Conservation (phyloP, 208 protist genomes). For the Leishmania arabica region DNA sequence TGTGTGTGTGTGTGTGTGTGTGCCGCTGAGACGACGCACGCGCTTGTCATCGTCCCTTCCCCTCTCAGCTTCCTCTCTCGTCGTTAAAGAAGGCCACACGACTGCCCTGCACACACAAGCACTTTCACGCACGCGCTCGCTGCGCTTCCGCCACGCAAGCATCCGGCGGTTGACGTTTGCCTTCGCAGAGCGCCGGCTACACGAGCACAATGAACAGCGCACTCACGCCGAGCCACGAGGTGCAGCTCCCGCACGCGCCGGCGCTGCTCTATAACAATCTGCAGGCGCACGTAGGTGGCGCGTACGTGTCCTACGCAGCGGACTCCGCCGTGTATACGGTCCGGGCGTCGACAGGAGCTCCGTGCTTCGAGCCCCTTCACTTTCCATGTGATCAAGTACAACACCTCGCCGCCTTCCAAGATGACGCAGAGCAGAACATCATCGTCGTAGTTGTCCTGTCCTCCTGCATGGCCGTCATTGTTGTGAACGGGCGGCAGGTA, state of each 20-base stretch:
- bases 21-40: background rate
- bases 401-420: constrained; percentile 4
- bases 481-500: constrained; percentile 24
- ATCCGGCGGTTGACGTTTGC: background rate
- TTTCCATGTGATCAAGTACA: constrained; percentile 10
- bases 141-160: background rate
- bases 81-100: background rate
- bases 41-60: background rate
- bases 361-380: constrained; percentile 25
- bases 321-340: constrained; percentile 30
- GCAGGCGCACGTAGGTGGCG: constrained; percentile 23
- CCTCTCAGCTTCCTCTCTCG: background rate
- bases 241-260: constrained; percentile 16
- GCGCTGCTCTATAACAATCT: constrained; percentile 61
- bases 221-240: constrained; percentile 9
- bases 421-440: constrained; percentile 13
- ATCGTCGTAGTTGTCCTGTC: constrained; percentile 21
- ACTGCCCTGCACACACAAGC: background rate
- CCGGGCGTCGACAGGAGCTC: constrained; percentile 21
- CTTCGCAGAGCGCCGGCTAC: background rate
- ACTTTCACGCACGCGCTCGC: background rate
- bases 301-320: constrained; percentile 28
- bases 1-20: too few species aligned
- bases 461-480: constrained; percentile 1
- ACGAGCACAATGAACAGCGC: background rate